These are phyloP conservation scores for Globisporangium yorkense DNA, from an alignment of 352 stramenopile species.

Conservation along the genomic window DNA sequence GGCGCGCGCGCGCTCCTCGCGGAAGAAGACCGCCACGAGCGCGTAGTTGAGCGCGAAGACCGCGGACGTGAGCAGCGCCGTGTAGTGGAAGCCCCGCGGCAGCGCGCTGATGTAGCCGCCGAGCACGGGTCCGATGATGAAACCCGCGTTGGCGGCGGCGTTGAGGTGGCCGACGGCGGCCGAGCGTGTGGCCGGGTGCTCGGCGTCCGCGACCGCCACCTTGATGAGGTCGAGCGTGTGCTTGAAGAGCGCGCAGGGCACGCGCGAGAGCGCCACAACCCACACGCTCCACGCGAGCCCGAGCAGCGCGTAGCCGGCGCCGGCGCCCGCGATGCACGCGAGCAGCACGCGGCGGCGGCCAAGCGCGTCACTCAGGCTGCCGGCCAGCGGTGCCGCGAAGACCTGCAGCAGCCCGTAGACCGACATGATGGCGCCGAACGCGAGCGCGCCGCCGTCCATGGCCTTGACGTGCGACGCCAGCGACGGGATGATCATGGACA, in stretches of 20 bases:
- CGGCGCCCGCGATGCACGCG: conserved; percentile 53
- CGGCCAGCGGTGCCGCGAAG: conserved; percentile 67
- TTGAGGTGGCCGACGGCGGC: conserved; percentile 67
- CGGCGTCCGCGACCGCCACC: conserved; percentile 56
- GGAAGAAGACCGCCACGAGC: conserved; percentile 55
- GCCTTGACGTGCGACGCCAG: conserved; percentile 72
- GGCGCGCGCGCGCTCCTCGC: conserved; percentile 9
- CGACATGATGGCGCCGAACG: conserved; percentile 76
- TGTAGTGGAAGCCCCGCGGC: conserved; percentile 79
- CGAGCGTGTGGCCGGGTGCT: conserved; percentile 27
- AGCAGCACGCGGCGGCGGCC: conserved; percentile 50
- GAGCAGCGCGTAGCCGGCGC: conserved; percentile 61
- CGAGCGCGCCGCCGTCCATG: conserved; percentile 61
- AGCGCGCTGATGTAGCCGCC: conserved; percentile 64
- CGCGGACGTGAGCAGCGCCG: conserved; percentile 56
- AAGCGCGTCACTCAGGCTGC: conserved; percentile 70
- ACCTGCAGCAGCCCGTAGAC: conserved; percentile 85
- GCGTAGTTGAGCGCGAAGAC: conserved; percentile 69
- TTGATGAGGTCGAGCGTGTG: conserved; percentile 80
- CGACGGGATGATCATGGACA: conserved; percentile 84
- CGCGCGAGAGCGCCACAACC: conserved; percentile 65
- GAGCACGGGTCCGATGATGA: conserved; percentile 68
- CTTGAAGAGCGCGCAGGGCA: conserved; percentile 73
- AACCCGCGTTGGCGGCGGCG: conserved; percentile 61
- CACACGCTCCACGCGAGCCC: conserved; percentile 76